Evolutionary conservation across 2,329 filamentous ascomycete genomes (phyloP).

Genomic region (Zymoseptoria brevis): DNA sequence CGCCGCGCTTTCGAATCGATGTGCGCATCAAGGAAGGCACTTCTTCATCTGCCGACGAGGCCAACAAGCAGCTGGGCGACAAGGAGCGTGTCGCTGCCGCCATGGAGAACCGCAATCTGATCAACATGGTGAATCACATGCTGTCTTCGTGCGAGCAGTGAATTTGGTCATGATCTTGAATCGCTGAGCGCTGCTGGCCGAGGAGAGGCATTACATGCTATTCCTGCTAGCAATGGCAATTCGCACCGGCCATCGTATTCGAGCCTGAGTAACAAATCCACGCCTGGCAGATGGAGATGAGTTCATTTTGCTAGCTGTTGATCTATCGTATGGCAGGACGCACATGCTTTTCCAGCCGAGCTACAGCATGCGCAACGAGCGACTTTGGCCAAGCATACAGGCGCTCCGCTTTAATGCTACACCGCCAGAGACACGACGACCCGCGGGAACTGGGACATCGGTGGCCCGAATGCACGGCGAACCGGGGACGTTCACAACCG

Average conservation of each 20-base stretch:
- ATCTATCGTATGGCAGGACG: neutral
- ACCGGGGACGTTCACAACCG: too few relatives aligned
- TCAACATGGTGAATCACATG: slow-evolving; percentile 88
- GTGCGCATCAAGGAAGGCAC: slow-evolving; percentile 92
- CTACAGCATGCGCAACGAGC: neutral
- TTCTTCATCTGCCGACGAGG: slow-evolving; percentile 89
- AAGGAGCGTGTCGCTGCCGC: slow-evolving; percentile 95
- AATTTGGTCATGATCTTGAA: neutral
- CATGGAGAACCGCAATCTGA: slow-evolving; percentile 84
- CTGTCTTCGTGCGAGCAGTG: slow-evolving; percentile 41
- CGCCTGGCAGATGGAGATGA: neutral
- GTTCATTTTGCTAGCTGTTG: slow-evolving; percentile 1
- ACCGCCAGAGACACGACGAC: neutral
- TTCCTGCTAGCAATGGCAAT: neutral
- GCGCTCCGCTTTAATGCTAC: neutral
- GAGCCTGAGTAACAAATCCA: neutral
- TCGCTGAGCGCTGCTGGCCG: neutral
- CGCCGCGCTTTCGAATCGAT: slow-evolving; percentile 84
- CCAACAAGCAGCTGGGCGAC: slow-evolving; percentile 93
- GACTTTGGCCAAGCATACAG: neutral
- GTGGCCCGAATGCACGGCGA: too few relatives aligned
- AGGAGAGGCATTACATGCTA: slow-evolving; percentile 10
- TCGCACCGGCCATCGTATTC: neutral
- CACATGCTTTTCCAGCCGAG: slow-evolving; percentile 3
- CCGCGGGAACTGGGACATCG: too few relatives aligned